Evolutionary conservation across 306 rosid genomes (phyloP).

Genomic region (Mimosa pudica): DNA sequence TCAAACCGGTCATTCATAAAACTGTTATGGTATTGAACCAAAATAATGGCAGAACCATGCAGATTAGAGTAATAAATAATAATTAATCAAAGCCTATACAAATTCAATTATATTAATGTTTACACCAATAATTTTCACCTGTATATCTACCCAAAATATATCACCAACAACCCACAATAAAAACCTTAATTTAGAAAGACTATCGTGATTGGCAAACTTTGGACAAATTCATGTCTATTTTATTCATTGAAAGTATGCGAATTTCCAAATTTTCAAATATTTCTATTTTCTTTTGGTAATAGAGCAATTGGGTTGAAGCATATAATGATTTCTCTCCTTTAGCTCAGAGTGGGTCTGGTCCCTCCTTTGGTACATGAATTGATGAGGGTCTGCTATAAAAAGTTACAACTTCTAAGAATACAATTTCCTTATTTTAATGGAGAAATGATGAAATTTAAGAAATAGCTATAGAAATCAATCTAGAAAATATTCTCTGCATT

Average conservation of each 20-base stretch:
- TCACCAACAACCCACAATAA: neutral
- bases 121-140: neutral
- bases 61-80: neutral
- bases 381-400: slow-evolving; percentile 10
- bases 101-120: neutral
- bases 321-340: slow-evolving; percentile 20
- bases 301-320: slow-evolving; percentile 7
- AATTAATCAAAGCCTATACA: neutral
- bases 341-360: neutral
- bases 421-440: neutral
- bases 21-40: neutral
- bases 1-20: neutral
- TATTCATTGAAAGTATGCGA: neutral
- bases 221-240: neutral
- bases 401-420: neutral
- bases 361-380: neutral
- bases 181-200: neutral
- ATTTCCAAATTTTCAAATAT: neutral
- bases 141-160: neutral
- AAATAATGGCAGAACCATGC: neutral
- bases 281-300: neutral
- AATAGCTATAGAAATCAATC: neutral
- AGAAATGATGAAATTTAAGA: neutral
- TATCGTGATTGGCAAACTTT: neutral
- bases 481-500: neutral